These are phyloP conservation scores for Astragalus glycyphyllos DNA, from an alignment of 306 rosid genomes.

Conservation along the genomic window DNA sequence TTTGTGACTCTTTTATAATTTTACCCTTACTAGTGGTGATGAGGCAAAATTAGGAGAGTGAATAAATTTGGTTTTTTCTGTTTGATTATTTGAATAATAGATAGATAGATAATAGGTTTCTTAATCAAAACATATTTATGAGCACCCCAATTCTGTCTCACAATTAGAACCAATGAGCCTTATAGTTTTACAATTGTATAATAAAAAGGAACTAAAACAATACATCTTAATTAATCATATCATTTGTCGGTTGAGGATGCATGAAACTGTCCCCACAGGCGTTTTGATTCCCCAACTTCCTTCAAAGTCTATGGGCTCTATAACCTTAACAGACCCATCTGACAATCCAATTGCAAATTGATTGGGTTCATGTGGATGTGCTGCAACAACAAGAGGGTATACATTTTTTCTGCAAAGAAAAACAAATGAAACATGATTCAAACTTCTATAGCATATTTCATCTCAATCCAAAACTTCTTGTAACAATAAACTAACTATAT, in stretches of 20 bases:
- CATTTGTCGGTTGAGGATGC: slow-evolving; percentile 32
- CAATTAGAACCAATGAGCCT: slow-evolving; percentile 33
- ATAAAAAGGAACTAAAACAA: slow-evolving; percentile 18
- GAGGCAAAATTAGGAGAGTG: too few species aligned
- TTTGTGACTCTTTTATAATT: too few species aligned
- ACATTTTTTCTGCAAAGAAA: slow-evolving; percentile 58
- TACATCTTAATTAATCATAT: slow-evolving; percentile 33
- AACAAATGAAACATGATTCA: not conserved
- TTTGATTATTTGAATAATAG: too few species aligned
- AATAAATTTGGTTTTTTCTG: too few species aligned
- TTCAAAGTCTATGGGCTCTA: slow-evolving; percentile 37
- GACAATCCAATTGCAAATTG: slow-evolving; percentile 74
- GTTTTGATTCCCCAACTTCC: slow-evolving; percentile 38
- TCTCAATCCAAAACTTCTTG: not conserved
- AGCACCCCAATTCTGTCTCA: slow-evolving; percentile 15
- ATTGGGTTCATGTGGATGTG: slow-evolving; percentile 65
- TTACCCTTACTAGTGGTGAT: too few species aligned
- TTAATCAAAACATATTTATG: slow-evolving; percentile 32
- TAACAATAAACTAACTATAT: too few species aligned
- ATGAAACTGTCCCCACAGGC: slow-evolving; percentile 45
- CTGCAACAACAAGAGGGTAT: slow-evolving; percentile 61
- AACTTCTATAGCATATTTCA: too few species aligned
- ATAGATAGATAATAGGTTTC: too few species aligned
- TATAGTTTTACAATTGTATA: slow-evolving; percentile 18
- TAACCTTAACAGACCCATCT: slow-evolving; percentile 60